Conservation (phyloP, 1,284 basidiomycete genomes). For the Pseudozyma hubeiensis region DNA sequence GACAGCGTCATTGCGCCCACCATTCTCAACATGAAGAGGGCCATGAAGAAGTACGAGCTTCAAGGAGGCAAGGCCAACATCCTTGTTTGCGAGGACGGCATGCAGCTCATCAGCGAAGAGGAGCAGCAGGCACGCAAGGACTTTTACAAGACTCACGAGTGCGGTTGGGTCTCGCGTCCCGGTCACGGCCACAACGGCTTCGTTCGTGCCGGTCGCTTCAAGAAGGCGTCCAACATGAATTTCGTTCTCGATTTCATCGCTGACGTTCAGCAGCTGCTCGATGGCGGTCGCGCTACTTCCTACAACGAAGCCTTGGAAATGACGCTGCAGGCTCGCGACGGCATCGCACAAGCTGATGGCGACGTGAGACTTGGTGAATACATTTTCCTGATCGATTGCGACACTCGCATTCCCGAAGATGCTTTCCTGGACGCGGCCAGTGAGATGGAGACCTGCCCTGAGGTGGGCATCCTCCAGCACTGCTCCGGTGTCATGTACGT, state of each 20-base stretch:
- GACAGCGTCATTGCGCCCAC: slow-evolving; percentile 75
- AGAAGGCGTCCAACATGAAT: slow-evolving; percentile 90
- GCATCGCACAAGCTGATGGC: slow-evolving; percentile 67
- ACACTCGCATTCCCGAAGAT: slow-evolving; percentile 85
- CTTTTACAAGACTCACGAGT: slow-evolving; percentile 80
- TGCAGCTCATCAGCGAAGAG: slow-evolving; percentile 75
- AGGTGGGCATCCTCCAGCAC: slow-evolving; percentile 84
- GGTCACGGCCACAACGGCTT: slow-evolving; percentile 78
- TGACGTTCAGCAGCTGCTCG: slow-evolving; percentile 79
- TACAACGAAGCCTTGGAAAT: slow-evolving; percentile 37
- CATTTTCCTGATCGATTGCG: slow-evolving; percentile 73
- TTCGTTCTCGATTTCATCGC: slow-evolving; percentile 87
- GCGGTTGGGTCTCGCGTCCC: slow-evolving; percentile 85
- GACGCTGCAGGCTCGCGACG: slow-evolving; percentile 70
- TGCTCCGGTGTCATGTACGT: slow-evolving; percentile 85
- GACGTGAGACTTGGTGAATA: slow-evolving; percentile 49
- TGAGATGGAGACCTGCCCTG: slow-evolving; percentile 80
- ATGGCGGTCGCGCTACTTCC: slow-evolving; percentile 54
- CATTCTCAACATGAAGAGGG: slow-evolving; percentile 81
- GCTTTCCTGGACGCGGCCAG: slow-evolving; percentile 85
- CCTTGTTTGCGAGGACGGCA: slow-evolving; percentile 81
- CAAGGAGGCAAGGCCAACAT: slow-evolving; percentile 83
- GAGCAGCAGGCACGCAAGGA: slow-evolving; percentile 77
- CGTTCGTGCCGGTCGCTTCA: slow-evolving; percentile 84
- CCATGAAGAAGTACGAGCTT: slow-evolving; percentile 87